Conservation (phyloP, 257 asterid genomes). For the Gentiana dahurica region DNA sequence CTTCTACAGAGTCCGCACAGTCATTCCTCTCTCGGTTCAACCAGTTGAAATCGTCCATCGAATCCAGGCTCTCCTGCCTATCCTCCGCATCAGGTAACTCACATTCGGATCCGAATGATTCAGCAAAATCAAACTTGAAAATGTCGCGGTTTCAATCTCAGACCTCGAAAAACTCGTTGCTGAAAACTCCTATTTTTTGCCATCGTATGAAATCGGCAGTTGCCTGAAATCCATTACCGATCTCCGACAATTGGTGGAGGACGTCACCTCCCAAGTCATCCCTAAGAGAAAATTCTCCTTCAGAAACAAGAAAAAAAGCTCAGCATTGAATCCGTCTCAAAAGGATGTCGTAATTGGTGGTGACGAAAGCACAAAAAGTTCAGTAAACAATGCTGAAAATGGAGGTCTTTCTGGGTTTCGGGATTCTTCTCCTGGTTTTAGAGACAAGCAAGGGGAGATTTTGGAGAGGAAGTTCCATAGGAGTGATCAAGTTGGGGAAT, state of each 20-base stretch:
- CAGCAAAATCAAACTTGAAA: conserved; percentile 39
- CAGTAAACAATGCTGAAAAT: too few relatives aligned
- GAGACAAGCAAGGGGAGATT: conserved; percentile 35
- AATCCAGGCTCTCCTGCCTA: conserved; percentile 38
- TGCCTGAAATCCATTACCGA: conserved; percentile 40
- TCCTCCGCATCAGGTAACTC: conserved; percentile 11
- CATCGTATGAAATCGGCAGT: conserved; percentile 67
- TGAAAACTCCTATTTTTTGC: conserved; percentile 58
- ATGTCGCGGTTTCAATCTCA: conserved; percentile 43
- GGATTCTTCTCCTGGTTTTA: conserved; percentile 48
- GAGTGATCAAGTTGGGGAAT: conserved; percentile 38
- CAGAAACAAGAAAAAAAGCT: conserved; percentile 44
- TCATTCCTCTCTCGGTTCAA: conserved; percentile 49
- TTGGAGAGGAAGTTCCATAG: conserved; percentile 40
- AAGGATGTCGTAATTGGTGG: conserved; percentile 7
- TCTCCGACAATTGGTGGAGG: conserved; percentile 58
- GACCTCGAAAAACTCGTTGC: conserved; percentile 66
- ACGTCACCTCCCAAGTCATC: conserved; percentile 41
- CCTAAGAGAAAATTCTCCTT: conserved; percentile 87
- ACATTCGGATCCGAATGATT: conserved; percentile 5
- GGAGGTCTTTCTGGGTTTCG: conserved; percentile 1
- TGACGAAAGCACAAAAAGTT: conserved; percentile 11
- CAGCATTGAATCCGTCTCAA: conserved; percentile 5
- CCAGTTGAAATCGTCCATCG: conserved; percentile 53
- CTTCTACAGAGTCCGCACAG: too few relatives aligned